Evolutionary conservation across 2,329 filamentous ascomycete species (phyloP).

Genomic region (Chaetomiaceae sp.): DNA sequence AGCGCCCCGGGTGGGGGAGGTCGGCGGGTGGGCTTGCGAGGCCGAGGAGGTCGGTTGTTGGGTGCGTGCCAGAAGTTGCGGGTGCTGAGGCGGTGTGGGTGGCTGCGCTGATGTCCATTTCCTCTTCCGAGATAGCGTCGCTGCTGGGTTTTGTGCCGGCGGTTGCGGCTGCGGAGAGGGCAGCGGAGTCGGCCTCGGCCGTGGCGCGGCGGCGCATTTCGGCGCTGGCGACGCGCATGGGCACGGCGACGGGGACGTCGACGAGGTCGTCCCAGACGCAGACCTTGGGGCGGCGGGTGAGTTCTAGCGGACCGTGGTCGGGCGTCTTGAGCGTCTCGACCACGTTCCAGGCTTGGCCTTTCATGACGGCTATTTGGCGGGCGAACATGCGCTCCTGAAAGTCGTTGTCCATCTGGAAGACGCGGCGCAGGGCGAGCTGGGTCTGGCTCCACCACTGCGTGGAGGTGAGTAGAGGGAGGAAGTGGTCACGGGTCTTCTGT

Average conservation of each 20-base stretch:
- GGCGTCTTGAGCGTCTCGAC: constrained; percentile 91
- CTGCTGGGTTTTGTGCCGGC: constrained; percentile 1
- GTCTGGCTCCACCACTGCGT: constrained; percentile 97
- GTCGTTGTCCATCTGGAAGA: constrained; percentile 89
- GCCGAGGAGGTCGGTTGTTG: constrained; percentile 64
- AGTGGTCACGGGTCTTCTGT: constrained; percentile 87
- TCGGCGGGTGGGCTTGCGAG: constrained; percentile 58
- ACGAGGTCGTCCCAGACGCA: constrained; percentile 98
- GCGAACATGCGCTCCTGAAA: constrained; percentile 99
- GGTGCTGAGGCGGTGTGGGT: constrained; percentile 27
- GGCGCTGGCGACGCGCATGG: constrained; percentile 77
- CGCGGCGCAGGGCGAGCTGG: constrained; percentile 74
- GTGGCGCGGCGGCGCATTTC: constrained; percentile 70
- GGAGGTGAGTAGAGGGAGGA: constrained; percentile 90
- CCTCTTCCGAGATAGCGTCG: constrained; percentile 56
- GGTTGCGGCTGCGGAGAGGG: constrained; percentile 32
- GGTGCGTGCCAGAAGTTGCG: constrained; percentile 22
- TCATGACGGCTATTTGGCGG: constrained; percentile 98
- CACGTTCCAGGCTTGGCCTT: constrained; percentile 98
- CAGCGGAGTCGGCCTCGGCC: constrained; percentile 38
- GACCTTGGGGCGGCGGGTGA: constrained; percentile 84
- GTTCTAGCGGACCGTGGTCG: constrained; percentile 89
- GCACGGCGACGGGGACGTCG: constrained; percentile 90
- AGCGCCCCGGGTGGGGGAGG: constrained; percentile 70
- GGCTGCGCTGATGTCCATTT: constrained; percentile 83